Percentiles rank a stretch among this genome's conserved stretches.
These are phyloP conservation scores for Scutellaria galericulata DNA, from an alignment of 257 asterid species.

Conservation along the genomic window DNA sequence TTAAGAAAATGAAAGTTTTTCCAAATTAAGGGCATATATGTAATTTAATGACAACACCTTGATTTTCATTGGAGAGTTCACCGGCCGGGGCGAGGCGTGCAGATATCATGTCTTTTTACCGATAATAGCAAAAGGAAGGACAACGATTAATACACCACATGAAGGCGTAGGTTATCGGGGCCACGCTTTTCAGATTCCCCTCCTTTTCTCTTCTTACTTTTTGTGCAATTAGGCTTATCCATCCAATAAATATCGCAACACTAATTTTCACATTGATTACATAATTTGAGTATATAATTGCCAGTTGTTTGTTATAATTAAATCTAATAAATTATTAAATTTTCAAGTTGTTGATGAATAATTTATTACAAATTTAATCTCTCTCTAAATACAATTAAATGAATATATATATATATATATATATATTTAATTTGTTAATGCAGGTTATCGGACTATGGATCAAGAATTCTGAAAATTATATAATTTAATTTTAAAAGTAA, in stretches of 20 bases:
- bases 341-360: not conserved
- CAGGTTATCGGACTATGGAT: too few relatives aligned
- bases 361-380: too few relatives aligned
- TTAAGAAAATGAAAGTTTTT: not conserved
- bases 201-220: constrained; percentile 18
- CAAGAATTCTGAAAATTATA: too few relatives aligned
- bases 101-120: constrained; percentile 6
- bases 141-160: not conserved
- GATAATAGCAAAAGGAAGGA: constrained; percentile 6
- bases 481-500: too few relatives aligned
- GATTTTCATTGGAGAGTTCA: not conserved
- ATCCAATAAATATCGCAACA: not conserved
- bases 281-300: not conserved
- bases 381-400: too few relatives aligned
- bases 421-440: too few relatives aligned
- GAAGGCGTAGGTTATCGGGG: constrained; percentile 15
- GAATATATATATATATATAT: too few relatives aligned
- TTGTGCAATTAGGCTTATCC: constrained; percentile 18
- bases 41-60: not conserved
- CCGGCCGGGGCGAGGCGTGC: not conserved
- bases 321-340: not conserved
- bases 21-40: not conserved
- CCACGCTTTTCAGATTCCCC: constrained; percentile 19
- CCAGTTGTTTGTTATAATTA: not conserved
- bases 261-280: constrained; percentile 10